A percentile compares a stretch with the other conserved stretches of the same genome.
Conservation (phyloP, 2,329 filamentous ascomycete species). For the Penicillium sp. region DNA sequence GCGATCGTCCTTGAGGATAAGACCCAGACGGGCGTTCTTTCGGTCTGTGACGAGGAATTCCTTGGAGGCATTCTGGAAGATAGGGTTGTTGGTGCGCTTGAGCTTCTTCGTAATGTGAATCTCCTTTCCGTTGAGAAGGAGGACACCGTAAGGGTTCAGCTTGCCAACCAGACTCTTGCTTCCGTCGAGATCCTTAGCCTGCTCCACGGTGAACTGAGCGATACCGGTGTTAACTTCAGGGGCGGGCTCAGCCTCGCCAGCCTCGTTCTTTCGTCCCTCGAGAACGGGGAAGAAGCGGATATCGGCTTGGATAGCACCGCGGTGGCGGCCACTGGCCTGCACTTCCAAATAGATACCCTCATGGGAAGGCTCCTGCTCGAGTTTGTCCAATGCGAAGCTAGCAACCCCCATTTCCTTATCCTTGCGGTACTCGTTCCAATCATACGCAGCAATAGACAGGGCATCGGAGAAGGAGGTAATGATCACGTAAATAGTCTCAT, state of each 20-base stretch:
- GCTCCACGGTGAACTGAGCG: slow-evolving; percentile 86
- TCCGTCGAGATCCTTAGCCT: slow-evolving; percentile 92
- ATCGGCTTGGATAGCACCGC: slow-evolving; percentile 77
- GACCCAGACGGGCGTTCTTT: slow-evolving; percentile 82
- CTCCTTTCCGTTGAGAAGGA: slow-evolving; percentile 89
- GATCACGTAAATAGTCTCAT: slow-evolving; percentile 94
- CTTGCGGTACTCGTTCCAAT: slow-evolving; percentile 95
- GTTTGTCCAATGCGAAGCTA: slow-evolving; percentile 77
- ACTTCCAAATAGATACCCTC: slow-evolving; percentile 87
- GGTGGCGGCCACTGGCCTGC: slow-evolving; percentile 76
- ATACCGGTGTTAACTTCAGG: slow-evolving; percentile 94
- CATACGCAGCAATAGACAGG: slow-evolving; percentile 79
- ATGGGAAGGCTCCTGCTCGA: slow-evolving; percentile 73
- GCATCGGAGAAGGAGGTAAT: slow-evolving; percentile 87
- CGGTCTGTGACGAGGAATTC: slow-evolving; percentile 94
- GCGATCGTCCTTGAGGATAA: slow-evolving; percentile 94
- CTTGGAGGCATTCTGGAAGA: slow-evolving; percentile 90
- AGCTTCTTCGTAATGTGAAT: slow-evolving; percentile 86
- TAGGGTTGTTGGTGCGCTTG: slow-evolving; percentile 95
- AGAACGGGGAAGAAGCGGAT: slow-evolving; percentile 95
- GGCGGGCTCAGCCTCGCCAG: slow-evolving; percentile 75
- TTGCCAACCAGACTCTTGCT: slow-evolving; percentile 88
- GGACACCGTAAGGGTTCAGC: slow-evolving; percentile 84
- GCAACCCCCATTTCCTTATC: slow-evolving; percentile 91
- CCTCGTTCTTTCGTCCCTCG: slow-evolving; percentile 62